phyloP scores from a whole-genome alignment of 345 rosid species.

The Microcos paniculata region DNA sequence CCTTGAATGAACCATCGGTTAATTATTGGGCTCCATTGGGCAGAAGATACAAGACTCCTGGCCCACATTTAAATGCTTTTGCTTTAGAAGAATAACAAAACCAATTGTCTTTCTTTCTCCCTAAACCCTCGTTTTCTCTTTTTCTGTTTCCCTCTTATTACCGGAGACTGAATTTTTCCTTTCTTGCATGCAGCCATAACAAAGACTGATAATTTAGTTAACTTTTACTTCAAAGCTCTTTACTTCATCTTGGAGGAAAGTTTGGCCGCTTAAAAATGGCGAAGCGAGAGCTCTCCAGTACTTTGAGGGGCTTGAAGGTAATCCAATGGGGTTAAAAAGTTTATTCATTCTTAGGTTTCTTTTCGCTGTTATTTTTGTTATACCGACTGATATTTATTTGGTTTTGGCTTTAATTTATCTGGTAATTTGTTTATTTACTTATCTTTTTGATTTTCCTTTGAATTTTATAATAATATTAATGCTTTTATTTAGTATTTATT shows the following conservation, averaged over 20 bases:
- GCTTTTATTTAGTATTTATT: background rate
- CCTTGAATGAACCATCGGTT: background rate
- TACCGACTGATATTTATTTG: background rate
- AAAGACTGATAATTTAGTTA: background rate
- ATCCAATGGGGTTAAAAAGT: background rate
- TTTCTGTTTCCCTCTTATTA: background rate
- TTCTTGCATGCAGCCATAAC: background rate
- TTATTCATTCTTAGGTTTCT: background rate
- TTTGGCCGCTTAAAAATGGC: conserved; percentile 42
- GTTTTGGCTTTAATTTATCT: background rate
- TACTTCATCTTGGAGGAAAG: background rate
- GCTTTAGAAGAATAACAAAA: too few relatives aligned
- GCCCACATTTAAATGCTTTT: background rate
- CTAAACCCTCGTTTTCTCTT: background rate
- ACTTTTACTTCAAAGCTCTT: too few relatives aligned
- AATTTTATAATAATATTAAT: background rate
- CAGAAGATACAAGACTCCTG: too few relatives aligned
- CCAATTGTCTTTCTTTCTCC: too few relatives aligned
- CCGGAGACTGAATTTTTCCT: background rate
- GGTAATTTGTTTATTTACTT: background rate
- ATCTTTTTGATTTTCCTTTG: background rate
- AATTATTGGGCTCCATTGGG: background rate
- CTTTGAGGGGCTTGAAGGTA: conserved; percentile 89
- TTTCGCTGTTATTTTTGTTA: background rate
- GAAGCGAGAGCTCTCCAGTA: conserved; percentile 83